Evolutionary conservation across 106 monocot species (phyloP).

Genomic region (Dendrobium chrysotoxum): DNA sequence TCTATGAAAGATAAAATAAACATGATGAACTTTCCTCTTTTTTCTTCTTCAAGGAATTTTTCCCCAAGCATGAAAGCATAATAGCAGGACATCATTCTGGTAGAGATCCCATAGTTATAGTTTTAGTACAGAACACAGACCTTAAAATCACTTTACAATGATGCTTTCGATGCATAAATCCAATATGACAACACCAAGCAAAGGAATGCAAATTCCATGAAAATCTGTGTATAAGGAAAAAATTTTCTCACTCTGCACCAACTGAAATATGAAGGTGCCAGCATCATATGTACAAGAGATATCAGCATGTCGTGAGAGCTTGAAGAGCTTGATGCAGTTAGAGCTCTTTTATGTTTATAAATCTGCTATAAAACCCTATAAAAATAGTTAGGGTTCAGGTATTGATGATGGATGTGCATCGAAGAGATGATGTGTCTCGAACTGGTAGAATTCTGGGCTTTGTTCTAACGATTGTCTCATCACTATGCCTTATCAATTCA

Average conservation of each 20-base stretch:
- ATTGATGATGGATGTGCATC: neutral
- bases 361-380: slow-evolving; percentile 11
- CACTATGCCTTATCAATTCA: slow-evolving; percentile 72
- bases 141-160: slow-evolving; percentile 14
- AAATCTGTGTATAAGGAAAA: neutral
- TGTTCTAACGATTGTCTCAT: slow-evolving; percentile 69
- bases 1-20: too few species aligned
- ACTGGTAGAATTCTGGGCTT: slow-evolving; percentile 41
- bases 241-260: neutral
- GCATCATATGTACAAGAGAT: slow-evolving; percentile 1
- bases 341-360: slow-evolving; percentile 10
- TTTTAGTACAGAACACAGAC: neutral
- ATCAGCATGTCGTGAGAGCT: neutral
- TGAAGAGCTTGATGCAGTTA: slow-evolving; percentile 15
- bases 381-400: slow-evolving; percentile 11
- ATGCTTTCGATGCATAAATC: too few species aligned
- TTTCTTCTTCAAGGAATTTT: neutral
- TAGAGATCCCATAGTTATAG: neutral
- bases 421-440: neutral
- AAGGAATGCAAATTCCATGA: slow-evolving; percentile 3
- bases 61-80: neutral
- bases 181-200: neutral
- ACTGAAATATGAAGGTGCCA: neutral
- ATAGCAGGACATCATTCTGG: neutral
- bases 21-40: too few species aligned